Base-by-base conservation (phyloP, 768 basidiomycete genomes). In the Atractiella rhizophila region DNA sequence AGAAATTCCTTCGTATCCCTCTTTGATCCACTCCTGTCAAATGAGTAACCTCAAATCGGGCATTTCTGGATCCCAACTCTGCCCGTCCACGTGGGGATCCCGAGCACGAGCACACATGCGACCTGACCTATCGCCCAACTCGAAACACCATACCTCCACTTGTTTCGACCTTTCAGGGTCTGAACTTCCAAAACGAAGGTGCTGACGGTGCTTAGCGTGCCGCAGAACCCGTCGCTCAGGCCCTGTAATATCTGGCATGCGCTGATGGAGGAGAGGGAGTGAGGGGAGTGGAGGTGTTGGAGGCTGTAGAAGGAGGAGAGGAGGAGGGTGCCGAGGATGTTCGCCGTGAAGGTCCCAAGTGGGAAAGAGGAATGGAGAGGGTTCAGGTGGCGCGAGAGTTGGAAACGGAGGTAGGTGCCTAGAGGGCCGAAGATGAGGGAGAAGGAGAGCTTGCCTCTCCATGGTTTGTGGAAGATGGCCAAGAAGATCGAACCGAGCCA, bases 141-240 rank as follows among this genome's bases (percentile, higher is more conserved):
- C 16, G 24, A 20, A 18, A 38, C n/a, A 8, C 32, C 46, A 37
- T 47, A 47, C 24, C 16, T 16, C 24, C 43, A 45, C 11, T 25
- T 28, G 28, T 43, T 28, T 16, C 18, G 32, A n/a, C 47, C 34
- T 18, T 62, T 58, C 45, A 85, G 60, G 30, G 68, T 67, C 26
- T 64, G 59, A 18, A 79, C 56, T 56, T 98, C 91, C 8, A 73
- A 73, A 2, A 72, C 76, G 54, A 96, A 88, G 15, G 86, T 96
- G 57, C 78, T 82, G 50, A 98, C 68, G 1, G 91, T 98, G 2
- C 76, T 86, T 50, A 96, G 63, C 60, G 82, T 85, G 10, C 85
- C 91, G 55, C 86, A 94, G 55, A 82, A 94, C 6, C 91, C 91
- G 55, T 94, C 82, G 19, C 65, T 63, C 28, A 96, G 60, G 1